Evolutionary conservation across 805 yeast genomes (phyloP).

Genomic region (Wickerhamiella bombiphila): DNA sequence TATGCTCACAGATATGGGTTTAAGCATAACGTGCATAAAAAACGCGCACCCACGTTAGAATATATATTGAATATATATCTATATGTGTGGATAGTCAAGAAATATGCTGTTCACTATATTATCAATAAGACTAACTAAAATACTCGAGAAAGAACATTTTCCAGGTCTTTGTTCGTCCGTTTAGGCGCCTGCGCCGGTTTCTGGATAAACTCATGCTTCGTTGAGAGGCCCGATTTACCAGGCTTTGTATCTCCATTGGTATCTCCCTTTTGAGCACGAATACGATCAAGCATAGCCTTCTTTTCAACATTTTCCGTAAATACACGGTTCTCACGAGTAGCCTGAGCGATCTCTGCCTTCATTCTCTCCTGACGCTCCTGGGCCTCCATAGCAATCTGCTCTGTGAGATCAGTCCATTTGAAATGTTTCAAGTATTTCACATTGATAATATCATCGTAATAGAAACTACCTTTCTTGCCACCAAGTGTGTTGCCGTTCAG

Average conservation of each 20-base stretch:
- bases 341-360: conserved; percentile 79
- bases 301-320: conserved; percentile 74
- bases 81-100: no score
- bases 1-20: no score
- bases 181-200: conserved; percentile 31
- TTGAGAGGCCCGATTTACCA: conserved; percentile 1
- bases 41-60: no score
- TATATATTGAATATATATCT: no score
- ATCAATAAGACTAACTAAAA: conserved; percentile 13
- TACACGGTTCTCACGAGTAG: conserved; percentile 70
- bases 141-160: conserved; percentile 15
- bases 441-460: conserved; percentile 87
- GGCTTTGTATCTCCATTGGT: conserved; percentile 17
- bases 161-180: conserved; percentile 8
- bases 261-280: conserved; percentile 31
- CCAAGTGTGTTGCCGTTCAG: conserved; percentile 82
- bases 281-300: conserved; percentile 63
- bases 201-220: conserved; percentile 57
- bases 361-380: conserved; percentile 79
- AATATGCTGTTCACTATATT: not conserved
- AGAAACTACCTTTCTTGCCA: conserved; percentile 80
- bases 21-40: no score
- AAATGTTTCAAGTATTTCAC: conserved; percentile 80
- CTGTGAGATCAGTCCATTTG: conserved; percentile 91
- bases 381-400: conserved; percentile 79